These are phyloP conservation scores for Phyllosticta ampelicida DNA, from an alignment of 2,329 filamentous ascomycete species.

Conservation along the genomic window DNA sequence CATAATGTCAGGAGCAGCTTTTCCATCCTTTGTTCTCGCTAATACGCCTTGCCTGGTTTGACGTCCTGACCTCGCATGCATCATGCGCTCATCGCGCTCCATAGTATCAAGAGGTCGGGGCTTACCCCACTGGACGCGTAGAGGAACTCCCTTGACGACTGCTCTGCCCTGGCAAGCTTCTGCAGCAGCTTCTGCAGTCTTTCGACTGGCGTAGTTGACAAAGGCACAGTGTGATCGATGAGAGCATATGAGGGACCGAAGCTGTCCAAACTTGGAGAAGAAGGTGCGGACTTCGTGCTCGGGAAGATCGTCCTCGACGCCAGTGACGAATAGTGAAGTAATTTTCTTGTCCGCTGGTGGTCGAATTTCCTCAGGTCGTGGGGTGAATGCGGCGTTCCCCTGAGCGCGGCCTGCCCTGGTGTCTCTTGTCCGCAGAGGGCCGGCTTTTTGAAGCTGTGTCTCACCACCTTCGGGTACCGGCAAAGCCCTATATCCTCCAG, in stretches of 20 bases:
- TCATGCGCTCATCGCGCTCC: constrained; percentile 72
- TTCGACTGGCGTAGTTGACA: constrained; percentile 80
- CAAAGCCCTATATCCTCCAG: constrained; percentile 31
- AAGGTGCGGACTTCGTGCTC: constrained; percentile 86
- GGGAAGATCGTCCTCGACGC: constrained; percentile 89
- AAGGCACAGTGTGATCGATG: constrained; percentile 97
- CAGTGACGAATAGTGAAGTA: constrained; percentile 88
- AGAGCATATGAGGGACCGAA: constrained; percentile 88
- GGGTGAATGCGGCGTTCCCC: constrained; percentile 62
- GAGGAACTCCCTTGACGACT: constrained; percentile 79
- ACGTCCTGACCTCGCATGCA: constrained; percentile 70
- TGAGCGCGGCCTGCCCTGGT: constrained; percentile 32
- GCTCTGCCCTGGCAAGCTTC: constrained; percentile 76
- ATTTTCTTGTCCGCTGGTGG: constrained; percentile 78
- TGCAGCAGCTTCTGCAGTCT: constrained; percentile 77
- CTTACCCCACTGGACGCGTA: constrained; percentile 85
- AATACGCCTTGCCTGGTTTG: constrained; percentile 18
- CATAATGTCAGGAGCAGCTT: constrained; percentile 16
- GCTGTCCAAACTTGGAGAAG: constrained; percentile 79
- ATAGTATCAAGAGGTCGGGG: constrained; percentile 87
- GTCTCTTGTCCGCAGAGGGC: constrained; percentile 69
- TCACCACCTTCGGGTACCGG: constrained; percentile 25
- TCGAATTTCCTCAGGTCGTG: constrained; percentile 71
- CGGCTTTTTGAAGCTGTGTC: constrained; percentile 38
- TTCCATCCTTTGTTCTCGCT: constrained; percentile 13